Evolutionary conservation across 2,329 filamentous ascomycete genomes (phyloP), one percentile per base, ranked within the genome.

Genomic region (Colletotrichum eleusines): DNA sequence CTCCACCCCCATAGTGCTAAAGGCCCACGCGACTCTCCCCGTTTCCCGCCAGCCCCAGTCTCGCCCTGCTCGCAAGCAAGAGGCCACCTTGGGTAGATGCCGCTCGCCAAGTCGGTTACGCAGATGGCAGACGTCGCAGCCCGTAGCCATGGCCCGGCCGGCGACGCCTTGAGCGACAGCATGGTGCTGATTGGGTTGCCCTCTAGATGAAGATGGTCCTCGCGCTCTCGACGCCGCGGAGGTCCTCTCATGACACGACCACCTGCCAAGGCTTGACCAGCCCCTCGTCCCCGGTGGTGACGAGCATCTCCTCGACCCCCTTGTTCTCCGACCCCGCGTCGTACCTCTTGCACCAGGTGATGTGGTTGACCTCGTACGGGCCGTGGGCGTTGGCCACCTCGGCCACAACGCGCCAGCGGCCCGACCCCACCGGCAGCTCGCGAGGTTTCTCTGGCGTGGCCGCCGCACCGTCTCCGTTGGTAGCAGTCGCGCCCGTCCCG

Each of bases 281-380:
- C 0, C 96, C 96, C 81, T 98, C 95, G 79, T 99, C 96, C 0
- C 95, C 96, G 0, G 95, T 97, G 20, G 92, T 96, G 26, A 98
- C 84, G 57, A 99, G 84, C 79, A 98, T 92, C 82, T 98, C 95
- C 76, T 97, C 94, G 31, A 84, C 80, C 4, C 86, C 85, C 64
- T 80, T 85, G 73, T 82, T 85, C 77, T 86, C 86, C 1, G 81
- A 81, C 1, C 84, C 91, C 60, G 86, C 85, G 78, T 97, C 94
- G 68, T 89, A 92, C 68, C 95, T 87, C 75, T 87, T 89, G 74
- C 94, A 94, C 96, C 96, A 99, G 2, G 89, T 90, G 59, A 96
- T 88, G 80, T 98, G 94, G 77, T 99, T 99, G 73, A 98, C 87
- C 81, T 99, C 96, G 77, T 95, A 98, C 2, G 97, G 93, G 0